Base-by-base conservation (phyloP, 2,329 filamentous ascomycete species). In the Zasmidium citrigriseum region DNA sequence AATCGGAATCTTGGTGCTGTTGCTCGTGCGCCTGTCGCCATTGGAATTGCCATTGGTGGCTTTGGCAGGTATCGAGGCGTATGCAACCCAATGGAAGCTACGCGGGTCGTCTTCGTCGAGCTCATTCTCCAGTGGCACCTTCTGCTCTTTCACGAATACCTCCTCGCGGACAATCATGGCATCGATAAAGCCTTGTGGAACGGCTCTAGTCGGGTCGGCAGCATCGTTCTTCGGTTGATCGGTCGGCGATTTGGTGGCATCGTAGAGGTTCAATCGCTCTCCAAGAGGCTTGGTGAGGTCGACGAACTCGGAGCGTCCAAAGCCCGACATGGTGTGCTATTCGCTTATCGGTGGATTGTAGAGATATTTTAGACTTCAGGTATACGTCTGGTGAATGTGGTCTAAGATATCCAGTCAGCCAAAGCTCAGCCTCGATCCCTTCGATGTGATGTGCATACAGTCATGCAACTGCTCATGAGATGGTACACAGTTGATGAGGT, bases 1-100 rank as follows among this genome's bases (percentile, higher is more conserved):
- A 54, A 93, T 85, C 49, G 91, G 84, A 14, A 79, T 72, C 52
- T 77, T 76, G 23, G 72, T 70, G 48, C 76, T 78, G 1, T 73
- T 73, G 59, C 73, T 76, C 27, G 71, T 64, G 18, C 72, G 74
- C 48, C 72, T 64, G 72, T 58, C 75, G 77, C 16, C 45, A 77
- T 16, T 68, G 4, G 67, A 49, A 49, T 72, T 73, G 38, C 71
- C 63, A 25, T 73, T 73, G 41, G 65, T 76, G 24, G 61, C 62
- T 51, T 74, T 72, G 10, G 71, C 68, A 2, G 75, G 71, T 16
- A 89, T 81, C 16, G 82, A 86, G 49, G 86, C 85, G 74, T 96
- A 96, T n/a, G 88, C 80, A 25, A 96, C 88, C 89, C 91, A 96
- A 75, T 97, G 92, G 76, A 88, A 93, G 65, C 86, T 88, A 34